Evolutionary conservation across 148 eudicot genomes (phyloP), one percentile per base, ranked within the genome.

Genomic region (Salicornia ramosissima): DNA sequence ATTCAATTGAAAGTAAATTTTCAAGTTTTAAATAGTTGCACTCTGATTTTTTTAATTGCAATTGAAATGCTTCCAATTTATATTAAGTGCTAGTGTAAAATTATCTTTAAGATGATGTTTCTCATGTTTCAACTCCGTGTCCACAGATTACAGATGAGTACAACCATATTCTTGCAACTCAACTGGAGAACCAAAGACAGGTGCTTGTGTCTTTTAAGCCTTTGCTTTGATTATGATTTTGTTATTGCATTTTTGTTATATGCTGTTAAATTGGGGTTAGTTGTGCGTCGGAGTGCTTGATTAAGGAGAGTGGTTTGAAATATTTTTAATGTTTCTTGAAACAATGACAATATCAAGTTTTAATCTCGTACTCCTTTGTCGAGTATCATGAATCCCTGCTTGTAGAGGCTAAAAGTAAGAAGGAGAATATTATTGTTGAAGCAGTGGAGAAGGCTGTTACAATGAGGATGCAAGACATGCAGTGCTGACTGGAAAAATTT

Each of bases 131-230:
- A 28, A 49, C 40, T 65, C 49, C 10, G 42, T 42, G 73, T 12
- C 45, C 26, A 69, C 81, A 94, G 98, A 87, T 84, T 52, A 72
- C 83, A 79, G 96, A 88, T 46, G 98, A 94, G 82, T 94, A 87
- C 82, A 94, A 94, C 80, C 81, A 72, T 82, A 92, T 88, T 82
- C 96, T 94, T 60, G 91, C 97, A 39, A 84, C 86, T 42, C 92
- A 90, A 70, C 82, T 90, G 82, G 97, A 90, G 76, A 84, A 83
- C 68, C 96, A 90, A 70, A 86, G 98, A 87, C 92, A 87, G 81
- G 98, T 93, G 75, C 72, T 82, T 74, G 63, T 57, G 64, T 30
- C n/a, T 29, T 49, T 10, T 40, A 26, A 9, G 33, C 42, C 28
- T 57, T 29, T 51, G 31, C 36, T 42, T 53, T 55, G 57, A 16